phyloP scores from a whole-genome alignment of 2,329 filamentous ascomycete genomes.

The Teratosphaeria epicoccoides region DNA sequence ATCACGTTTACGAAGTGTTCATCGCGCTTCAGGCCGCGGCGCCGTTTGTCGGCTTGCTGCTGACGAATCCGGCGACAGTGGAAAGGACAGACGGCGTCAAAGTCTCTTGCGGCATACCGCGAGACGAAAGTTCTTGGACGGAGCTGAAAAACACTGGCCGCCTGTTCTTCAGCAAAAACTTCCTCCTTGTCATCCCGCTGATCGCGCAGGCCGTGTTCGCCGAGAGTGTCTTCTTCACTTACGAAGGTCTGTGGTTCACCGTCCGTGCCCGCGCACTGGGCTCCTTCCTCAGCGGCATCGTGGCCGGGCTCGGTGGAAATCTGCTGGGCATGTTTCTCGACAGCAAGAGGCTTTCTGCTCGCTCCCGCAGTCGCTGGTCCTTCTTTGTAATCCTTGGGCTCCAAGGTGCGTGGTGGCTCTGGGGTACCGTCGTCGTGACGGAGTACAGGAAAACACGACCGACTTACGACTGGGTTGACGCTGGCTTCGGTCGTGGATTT shows the following conservation, averaged over 20 bases:
- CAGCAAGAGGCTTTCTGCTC: constrained; percentile 43
- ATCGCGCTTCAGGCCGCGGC: constrained; percentile 58
- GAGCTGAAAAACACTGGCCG: constrained; percentile 52
- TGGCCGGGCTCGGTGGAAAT: constrained; percentile 47
- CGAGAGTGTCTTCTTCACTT: constrained; percentile 64
- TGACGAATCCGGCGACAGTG: constrained; percentile 52
- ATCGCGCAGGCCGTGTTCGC: constrained; percentile 62
- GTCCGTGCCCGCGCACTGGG: constrained; percentile 59
- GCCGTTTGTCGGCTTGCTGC: constrained; percentile 52
- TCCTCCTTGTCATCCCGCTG: constrained; percentile 54
- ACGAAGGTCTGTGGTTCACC: constrained; percentile 50
- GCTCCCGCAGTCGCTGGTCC: constrained; percentile 42
- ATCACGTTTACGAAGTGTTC: constrained; percentile 58
- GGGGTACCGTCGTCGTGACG: constrained; percentile 56
- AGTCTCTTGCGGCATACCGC: constrained; percentile 37
- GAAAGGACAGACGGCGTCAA: constrained; percentile 54
- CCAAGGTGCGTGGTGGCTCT: constrained; percentile 63
- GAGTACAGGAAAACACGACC: constrained; percentile 48
- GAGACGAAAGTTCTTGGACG: constrained; percentile 40
- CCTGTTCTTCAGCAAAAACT: constrained; percentile 50
- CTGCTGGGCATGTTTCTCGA: constrained; percentile 53
- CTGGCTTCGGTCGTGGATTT: constrained; percentile 56
- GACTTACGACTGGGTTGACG: constrained; percentile 54
- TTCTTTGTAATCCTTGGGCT: constrained; percentile 46
- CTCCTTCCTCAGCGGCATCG: constrained; percentile 58